Evolutionary conservation across 2,329 filamentous ascomycete genomes (phyloP).

Genomic region (Periconia sp.): DNA sequence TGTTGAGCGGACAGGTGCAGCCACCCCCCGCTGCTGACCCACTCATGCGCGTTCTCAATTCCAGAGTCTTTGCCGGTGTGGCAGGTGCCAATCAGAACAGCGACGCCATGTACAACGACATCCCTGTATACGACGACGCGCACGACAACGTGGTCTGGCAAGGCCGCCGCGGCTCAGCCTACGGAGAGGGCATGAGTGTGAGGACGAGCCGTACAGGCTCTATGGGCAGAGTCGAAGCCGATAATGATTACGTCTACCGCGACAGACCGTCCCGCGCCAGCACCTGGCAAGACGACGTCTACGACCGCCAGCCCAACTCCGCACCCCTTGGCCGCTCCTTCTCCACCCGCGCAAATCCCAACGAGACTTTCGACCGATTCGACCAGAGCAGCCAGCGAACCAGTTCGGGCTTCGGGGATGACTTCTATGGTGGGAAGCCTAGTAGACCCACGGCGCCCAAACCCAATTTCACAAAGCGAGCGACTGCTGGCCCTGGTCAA

Average conservation of each 20-base stretch:
- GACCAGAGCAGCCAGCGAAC: conserved; percentile 34
- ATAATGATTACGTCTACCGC: conserved; percentile 54
- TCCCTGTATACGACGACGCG: conserved; percentile 81
- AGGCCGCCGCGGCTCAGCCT: conserved; percentile 68
- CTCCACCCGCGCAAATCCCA: conserved; percentile 52
- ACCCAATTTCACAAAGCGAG: conserved; percentile 69
- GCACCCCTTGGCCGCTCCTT: conserved; percentile 50
- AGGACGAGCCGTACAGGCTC: conserved; percentile 53
- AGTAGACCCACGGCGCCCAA: conserved; percentile 85
- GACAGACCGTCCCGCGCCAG: conserved; percentile 62
- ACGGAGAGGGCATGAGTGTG: conserved; percentile 65
- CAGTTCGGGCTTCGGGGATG: conserved; percentile 47
- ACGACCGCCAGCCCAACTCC: conserved; percentile 58
- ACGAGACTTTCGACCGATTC: conserved; percentile 54
- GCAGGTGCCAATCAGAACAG: conserved; percentile 47
- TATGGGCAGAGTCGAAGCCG: conserved; percentile 24
- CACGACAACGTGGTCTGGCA: conserved; percentile 87
- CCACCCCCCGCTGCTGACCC: conserved; percentile 82
- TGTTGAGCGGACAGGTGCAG: conserved; percentile 76
- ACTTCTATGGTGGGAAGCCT: conserved; percentile 65
- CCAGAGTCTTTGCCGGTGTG: conserved; percentile 76
- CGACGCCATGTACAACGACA: conserved; percentile 87
- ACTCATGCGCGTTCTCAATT: conserved; percentile 82
- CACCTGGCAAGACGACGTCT: conserved; percentile 77
- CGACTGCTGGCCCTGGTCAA: conserved; percentile 65